Conservation (phyloP, 176 grass and related monocot species). For the Aegilops speltoides region DNA sequence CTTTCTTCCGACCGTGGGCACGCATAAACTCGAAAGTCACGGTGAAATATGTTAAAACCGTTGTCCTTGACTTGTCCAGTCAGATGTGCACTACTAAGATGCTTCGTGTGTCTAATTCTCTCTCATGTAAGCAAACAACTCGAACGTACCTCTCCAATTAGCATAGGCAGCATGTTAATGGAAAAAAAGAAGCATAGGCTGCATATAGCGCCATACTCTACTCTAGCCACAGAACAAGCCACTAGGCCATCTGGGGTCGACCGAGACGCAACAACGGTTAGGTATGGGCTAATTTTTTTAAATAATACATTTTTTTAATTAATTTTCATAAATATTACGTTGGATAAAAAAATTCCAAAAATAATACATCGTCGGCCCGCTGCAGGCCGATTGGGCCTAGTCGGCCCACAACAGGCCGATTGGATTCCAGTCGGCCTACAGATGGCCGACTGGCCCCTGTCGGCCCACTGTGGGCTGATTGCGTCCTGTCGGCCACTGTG, state of each 20-base stretch:
- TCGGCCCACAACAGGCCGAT: too few species aligned
- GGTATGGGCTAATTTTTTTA: too few species aligned
- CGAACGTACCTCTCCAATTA: conserved; percentile 10
- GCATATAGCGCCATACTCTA: neutral
- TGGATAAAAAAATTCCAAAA: too few species aligned
- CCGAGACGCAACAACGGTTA: conserved; percentile 27
- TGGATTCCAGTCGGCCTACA: too few species aligned
- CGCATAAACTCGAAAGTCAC: neutral
- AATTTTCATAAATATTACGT: too few species aligned
- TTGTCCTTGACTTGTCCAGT: neutral
- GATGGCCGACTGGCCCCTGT: too few species aligned
- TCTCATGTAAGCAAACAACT: neutral
- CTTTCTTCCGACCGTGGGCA: neutral
- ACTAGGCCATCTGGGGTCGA: conserved; percentile 1
- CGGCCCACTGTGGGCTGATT: too few species aligned
- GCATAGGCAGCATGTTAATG: neutral
- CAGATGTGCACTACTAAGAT: neutral
- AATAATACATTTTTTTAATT: too few species aligned
- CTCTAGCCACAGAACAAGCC: neutral
- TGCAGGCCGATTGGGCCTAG: too few species aligned
- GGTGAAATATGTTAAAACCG: neutral
- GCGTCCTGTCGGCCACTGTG: too few species aligned
- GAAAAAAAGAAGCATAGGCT: neutral
- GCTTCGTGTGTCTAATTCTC: neutral
- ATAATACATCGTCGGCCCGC: too few species aligned